phyloP scores from a whole-genome alignment of 2,329 filamentous ascomycete species.

The Alternaria atra region DNA sequence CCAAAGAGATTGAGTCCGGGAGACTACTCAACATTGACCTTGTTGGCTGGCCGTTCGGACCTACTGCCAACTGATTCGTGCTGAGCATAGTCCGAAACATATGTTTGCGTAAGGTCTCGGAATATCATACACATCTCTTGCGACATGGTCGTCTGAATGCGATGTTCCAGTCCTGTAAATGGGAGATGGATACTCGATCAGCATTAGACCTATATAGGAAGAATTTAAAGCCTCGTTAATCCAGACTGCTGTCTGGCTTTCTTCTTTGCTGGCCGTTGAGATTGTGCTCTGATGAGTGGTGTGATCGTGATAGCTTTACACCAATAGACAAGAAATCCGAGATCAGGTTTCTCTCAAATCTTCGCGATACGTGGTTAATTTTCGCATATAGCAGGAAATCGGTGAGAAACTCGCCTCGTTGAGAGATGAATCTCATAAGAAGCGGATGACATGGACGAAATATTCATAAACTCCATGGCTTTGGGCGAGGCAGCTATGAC shows the following conservation, averaged over 20 bases:
- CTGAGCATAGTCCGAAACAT: background rate
- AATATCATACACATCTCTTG: background rate
- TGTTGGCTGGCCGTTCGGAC: conserved; percentile 25
- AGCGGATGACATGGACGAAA: background rate
- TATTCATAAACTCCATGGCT: no score
- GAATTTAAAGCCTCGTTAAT: no score
- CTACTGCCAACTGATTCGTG: background rate
- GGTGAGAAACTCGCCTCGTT: background rate
- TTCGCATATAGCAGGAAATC: no score
- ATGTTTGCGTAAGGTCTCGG: background rate
- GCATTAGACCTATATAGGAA: background rate
- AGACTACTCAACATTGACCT: conserved; percentile 36
- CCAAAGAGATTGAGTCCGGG: conserved; percentile 35
- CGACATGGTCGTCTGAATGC: background rate
- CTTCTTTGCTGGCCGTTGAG: no score
- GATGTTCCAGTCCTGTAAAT: background rate
- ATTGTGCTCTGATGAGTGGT: no score
- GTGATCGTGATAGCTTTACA: no score
- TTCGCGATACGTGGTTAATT: background rate
- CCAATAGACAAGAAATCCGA: background rate
- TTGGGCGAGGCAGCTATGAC: background rate
- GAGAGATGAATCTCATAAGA: background rate
- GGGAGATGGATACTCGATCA: background rate
- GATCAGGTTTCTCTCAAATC: background rate
- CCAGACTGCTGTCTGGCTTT: no score